Percentiles rank a stretch among this genome's conserved stretches.
phyloP scores from a whole-genome alignment of 352 stramenopile genomes.

The Thalassiosira livingstoniorum region DNA sequence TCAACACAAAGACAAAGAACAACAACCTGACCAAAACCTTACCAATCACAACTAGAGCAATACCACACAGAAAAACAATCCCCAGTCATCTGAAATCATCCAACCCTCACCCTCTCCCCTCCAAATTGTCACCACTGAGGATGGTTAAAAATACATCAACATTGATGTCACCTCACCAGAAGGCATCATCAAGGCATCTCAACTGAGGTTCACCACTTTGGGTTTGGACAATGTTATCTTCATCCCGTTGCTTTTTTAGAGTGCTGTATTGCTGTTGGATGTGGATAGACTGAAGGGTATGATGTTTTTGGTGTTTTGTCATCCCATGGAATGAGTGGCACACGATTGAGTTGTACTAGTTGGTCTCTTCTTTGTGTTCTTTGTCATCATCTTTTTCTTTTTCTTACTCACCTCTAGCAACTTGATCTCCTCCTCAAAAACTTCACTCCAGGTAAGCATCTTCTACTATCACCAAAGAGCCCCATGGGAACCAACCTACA shows the following conservation, averaged over 20 bases:
- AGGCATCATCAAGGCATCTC: constrained; percentile 54
- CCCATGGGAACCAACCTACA: constrained; percentile 66
- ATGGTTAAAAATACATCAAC: constrained; percentile 69
- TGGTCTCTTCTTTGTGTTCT: constrained; percentile 9
- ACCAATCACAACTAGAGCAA: background rate
- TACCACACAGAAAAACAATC: constrained; percentile 3
- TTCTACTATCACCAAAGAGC: constrained; percentile 65
- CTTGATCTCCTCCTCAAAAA: background rate
- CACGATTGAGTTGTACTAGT: background rate
- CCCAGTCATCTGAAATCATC: background rate
- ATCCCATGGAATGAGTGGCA: constrained; percentile 60
- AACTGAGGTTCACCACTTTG: constrained; percentile 49
- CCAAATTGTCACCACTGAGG: constrained; percentile 44
- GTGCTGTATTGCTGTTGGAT: constrained; percentile 33
- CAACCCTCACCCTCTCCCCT: constrained; percentile 5
- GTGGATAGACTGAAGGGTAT: constrained; percentile 18
- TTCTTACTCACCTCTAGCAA: background rate
- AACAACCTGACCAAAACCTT: background rate
- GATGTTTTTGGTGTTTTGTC: constrained; percentile 58
- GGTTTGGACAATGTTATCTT: constrained; percentile 60
- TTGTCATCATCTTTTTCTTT: background rate
- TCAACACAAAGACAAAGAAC: background rate
- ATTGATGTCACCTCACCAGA: constrained; percentile 58
- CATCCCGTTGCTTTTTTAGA: constrained; percentile 51
- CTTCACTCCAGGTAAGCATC: constrained; percentile 35